These are phyloP conservation scores for Carallia brachiata DNA, from an alignment of 345 rosid genomes.

Conservation along the genomic window DNA sequence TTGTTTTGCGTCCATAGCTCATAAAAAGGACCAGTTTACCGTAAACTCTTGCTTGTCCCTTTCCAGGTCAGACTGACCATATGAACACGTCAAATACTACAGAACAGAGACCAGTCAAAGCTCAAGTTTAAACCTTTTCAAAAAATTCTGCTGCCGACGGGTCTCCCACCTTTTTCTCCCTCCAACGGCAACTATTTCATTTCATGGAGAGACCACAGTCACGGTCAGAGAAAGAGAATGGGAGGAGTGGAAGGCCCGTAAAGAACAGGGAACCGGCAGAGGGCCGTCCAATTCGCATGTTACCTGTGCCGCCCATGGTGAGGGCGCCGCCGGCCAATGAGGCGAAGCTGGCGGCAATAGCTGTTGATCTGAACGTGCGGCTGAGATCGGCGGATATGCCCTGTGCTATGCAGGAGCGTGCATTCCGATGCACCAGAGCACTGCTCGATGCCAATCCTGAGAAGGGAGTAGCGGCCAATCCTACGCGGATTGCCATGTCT, in stretches of 20 bases:
- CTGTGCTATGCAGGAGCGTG: slow-evolving; percentile 44
- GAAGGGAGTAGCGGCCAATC: slow-evolving; percentile 13
- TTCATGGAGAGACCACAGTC: slow-evolving; percentile 25
- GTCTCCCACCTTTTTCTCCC: background rate
- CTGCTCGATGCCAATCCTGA: slow-evolving; percentile 29
- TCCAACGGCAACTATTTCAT: background rate
- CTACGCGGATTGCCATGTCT: slow-evolving; percentile 41
- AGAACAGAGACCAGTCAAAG: slow-evolving; percentile 8
- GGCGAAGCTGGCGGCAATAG: slow-evolving; percentile 42
- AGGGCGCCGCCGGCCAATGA: slow-evolving; percentile 21
- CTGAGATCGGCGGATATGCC: slow-evolving; percentile 57
- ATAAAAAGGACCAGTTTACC: background rate
- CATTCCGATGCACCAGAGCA: slow-evolving; percentile 35
- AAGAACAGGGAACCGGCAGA: slow-evolving; percentile 16
- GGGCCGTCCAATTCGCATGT: slow-evolving; percentile 19
- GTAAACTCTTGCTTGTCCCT: background rate
- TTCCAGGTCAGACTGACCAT: background rate
- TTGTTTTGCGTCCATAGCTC: background rate
- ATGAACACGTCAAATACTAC: too few relatives aligned
- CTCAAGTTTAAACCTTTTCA: slow-evolving; percentile 11
- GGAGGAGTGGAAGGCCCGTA: slow-evolving; percentile 3
- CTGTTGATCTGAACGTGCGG: slow-evolving; percentile 44
- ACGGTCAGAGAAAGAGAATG: slow-evolving; percentile 13
- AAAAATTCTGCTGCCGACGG: background rate
- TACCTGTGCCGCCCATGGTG: slow-evolving; percentile 13